phyloP scores from a whole-genome alignment of 2,329 filamentous ascomycete species.

The Leptographium galeiforme region DNA sequence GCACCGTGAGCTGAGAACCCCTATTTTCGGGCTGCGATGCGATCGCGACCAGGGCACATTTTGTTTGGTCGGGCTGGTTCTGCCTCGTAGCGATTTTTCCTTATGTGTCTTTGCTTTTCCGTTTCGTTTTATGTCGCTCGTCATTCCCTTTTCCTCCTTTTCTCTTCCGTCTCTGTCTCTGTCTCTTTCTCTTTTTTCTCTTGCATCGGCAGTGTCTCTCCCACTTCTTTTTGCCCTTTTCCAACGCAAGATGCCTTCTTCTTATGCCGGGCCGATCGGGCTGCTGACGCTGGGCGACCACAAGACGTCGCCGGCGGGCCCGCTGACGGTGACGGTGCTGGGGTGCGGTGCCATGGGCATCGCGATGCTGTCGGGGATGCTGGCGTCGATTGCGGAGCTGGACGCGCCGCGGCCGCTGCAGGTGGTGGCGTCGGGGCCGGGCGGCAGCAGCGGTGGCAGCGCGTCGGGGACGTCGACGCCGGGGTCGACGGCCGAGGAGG shows the following conservation, averaged over 20 bases:
- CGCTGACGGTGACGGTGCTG: conserved; percentile 62
- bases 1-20: background rate
- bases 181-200: no score
- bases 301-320: background rate
- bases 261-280: background rate
- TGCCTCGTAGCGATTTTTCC: no score
- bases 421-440: conserved; percentile 21
- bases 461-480: conserved; percentile 25
- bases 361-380: conserved; percentile 69
- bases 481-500: conserved; percentile 28
- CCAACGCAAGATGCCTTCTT: background rate
- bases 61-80: background rate
- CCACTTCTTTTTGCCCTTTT: no score
- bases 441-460: conserved; percentile 29
- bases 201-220: background rate
- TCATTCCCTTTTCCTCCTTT: no score
- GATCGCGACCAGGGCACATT: background rate
- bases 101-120: no score
- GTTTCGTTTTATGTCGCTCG: no score
- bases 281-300: background rate
- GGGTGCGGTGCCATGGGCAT: conserved; percentile 81
- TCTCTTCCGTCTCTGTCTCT: no score
- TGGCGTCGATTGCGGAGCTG: conserved; percentile 50
- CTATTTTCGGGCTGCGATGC: background rate
- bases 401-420: conserved; percentile 32